phyloP scores from a whole-genome alignment of 768 basidiomycete species.

The Steccherinum ochraceum region DNA sequence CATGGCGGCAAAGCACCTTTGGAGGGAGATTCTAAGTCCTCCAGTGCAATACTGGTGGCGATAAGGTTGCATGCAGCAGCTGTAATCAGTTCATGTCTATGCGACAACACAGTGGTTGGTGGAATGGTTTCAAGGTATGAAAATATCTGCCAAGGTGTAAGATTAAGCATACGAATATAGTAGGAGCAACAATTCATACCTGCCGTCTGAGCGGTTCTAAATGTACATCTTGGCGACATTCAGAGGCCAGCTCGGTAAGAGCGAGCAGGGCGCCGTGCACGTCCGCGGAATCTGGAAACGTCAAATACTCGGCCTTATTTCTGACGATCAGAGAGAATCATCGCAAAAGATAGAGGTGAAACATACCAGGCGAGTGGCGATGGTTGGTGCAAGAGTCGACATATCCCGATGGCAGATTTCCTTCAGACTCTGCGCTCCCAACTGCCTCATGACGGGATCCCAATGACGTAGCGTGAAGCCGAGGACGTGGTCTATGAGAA shows the following conservation, averaged over 20 bases:
- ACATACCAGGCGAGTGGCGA: conserved; percentile 48
- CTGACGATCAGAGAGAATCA: not conserved
- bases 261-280: conserved; percentile 80
- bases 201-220: conserved; percentile 25
- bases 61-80: conserved; percentile 70
- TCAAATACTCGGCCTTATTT: conserved; percentile 46
- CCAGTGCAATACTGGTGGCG: conserved; percentile 51
- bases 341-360: not conserved
- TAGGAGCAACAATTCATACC: conserved; percentile 28
- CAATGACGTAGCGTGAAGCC: conserved; percentile 80
- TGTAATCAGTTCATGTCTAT: conserved; percentile 67
- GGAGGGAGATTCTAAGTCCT: conserved; percentile 38
- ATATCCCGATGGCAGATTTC: conserved; percentile 61
- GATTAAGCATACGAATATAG: not conserved
- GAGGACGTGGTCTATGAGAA: conserved; percentile 67
- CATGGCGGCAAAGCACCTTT: conserved; percentile 47
- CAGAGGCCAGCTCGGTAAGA: conserved; percentile 66
- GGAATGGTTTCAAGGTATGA: conserved; percentile 49
- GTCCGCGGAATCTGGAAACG: conserved; percentile 60
- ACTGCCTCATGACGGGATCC: conserved; percentile 74
- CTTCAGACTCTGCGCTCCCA: conserved; percentile 72
- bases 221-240: conserved; percentile 32
- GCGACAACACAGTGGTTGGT: conserved; percentile 49
- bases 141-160: conserved; percentile 58
- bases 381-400: conserved; percentile 41